Percentiles rank a stretch among this genome's conserved stretches.
phyloP scores from a whole-genome alignment of 148 eudicot genomes.

The Silene latifolia region DNA sequence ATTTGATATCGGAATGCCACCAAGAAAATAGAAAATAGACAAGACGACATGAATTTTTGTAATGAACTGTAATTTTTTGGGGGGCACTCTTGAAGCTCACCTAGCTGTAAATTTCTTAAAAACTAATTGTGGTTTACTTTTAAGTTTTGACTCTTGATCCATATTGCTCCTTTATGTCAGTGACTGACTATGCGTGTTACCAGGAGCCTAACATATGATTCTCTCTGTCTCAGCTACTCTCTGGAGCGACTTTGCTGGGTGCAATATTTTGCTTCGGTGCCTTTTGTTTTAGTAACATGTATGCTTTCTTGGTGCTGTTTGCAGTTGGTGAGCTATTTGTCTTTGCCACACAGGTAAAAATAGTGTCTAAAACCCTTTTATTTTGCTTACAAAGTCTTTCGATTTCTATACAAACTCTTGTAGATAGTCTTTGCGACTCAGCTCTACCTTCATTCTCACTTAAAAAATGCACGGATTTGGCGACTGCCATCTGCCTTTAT shows the following conservation, averaged over 20 bases:
- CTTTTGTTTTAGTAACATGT: conserved; percentile 61
- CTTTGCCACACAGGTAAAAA: conserved; percentile 84
- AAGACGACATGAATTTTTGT: neutral
- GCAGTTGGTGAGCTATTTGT: conserved; percentile 71
- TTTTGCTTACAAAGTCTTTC: neutral
- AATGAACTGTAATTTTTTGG: neutral
- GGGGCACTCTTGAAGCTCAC: neutral
- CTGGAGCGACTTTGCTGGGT: conserved; percentile 71
- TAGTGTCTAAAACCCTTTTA: neutral
- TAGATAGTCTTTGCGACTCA: neutral
- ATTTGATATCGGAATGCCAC: neutral
- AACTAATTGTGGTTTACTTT: neutral
- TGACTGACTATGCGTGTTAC: conserved; percentile 1
- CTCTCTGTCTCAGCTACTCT: conserved; percentile 57
- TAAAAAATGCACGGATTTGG: neutral
- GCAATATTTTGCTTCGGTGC: conserved; percentile 76
- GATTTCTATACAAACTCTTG: neutral
- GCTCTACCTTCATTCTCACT: neutral
- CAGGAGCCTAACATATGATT: conserved; percentile 8
- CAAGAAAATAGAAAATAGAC: neutral
- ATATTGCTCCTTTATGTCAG: neutral
- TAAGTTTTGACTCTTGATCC: neutral
- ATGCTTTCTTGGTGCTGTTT: conserved; percentile 55
- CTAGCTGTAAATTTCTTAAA: neutral
- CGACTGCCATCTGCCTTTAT: neutral